These are phyloP conservation scores for Fusarium sp. DNA, from an alignment of 2,329 filamentous ascomycete genomes.

Conservation along the genomic window DNA sequence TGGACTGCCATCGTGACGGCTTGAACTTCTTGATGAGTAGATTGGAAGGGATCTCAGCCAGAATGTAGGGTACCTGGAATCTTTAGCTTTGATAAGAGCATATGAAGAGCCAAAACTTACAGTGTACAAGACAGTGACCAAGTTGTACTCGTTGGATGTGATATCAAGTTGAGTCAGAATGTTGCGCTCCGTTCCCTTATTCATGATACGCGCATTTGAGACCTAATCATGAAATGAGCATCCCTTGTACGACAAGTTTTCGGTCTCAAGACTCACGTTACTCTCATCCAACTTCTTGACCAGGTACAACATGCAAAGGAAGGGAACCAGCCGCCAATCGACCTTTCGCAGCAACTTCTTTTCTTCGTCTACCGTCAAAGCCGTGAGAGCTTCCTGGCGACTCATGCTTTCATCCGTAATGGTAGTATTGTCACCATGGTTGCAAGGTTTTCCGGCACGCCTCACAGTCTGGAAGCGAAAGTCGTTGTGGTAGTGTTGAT, in stretches of 20 bases:
- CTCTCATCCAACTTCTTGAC: slow-evolving; percentile 14
- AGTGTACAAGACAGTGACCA: slow-evolving; percentile 58
- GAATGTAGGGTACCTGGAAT: slow-evolving; percentile 55
- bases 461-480: slow-evolving; percentile 7
- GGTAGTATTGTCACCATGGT: not conserved
- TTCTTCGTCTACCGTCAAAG: slow-evolving; percentile 13
- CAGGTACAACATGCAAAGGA: slow-evolving; percentile 13
- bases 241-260: not conserved
- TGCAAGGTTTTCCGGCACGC: not conserved
- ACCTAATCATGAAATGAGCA: not conserved
- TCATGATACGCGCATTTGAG: slow-evolving; percentile 62
- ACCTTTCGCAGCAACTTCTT: slow-evolving; percentile 5
- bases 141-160: slow-evolving; percentile 57
- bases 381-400: slow-evolving; percentile 1
- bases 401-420: not conserved
- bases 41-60: slow-evolving; percentile 58
- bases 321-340: slow-evolving; percentile 10
- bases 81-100: not conserved
- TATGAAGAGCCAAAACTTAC: too few species aligned
- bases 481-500: not conserved
- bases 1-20: slow-evolving; percentile 57
- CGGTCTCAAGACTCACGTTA: not conserved
- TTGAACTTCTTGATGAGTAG: slow-evolving; percentile 56
- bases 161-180: slow-evolving; percentile 59
- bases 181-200: slow-evolving; percentile 56